Evolutionary conservation across 192 early-diverging fungal genomes (phyloP).

Genomic region (Backusella macrospora): DNA sequence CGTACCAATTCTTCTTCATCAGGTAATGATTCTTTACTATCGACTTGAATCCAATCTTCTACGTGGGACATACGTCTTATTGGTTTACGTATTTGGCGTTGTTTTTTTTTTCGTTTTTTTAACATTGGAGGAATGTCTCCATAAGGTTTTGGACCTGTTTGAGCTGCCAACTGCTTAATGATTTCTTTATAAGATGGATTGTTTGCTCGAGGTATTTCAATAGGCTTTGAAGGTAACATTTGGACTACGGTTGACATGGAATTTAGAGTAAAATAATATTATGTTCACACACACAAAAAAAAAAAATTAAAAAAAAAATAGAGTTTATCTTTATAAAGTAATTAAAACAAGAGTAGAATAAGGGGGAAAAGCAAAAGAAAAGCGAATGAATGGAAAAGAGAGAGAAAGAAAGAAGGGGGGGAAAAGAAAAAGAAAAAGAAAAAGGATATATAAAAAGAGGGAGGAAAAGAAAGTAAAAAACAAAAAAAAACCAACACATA

Average conservation of each 20-base stretch:
- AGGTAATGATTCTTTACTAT: slow-evolving; percentile 42
- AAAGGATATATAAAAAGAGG: not conserved
- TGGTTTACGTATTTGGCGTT: slow-evolving; percentile 12
- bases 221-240: slow-evolving; percentile 20
- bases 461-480: not conserved
- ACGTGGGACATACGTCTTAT: slow-evolving; percentile 44
- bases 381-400: too few relatives aligned
- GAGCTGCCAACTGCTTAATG: slow-evolving; percentile 38
- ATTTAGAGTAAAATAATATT: not conserved
- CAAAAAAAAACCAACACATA: not conserved
- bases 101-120: slow-evolving; percentile 30
- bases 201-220: slow-evolving; percentile 2
- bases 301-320: not conserved
- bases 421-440: not conserved
- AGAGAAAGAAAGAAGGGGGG: not conserved
- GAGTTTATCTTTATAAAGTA: too few relatives aligned
- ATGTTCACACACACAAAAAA: not conserved
- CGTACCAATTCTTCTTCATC: slow-evolving; percentile 45
- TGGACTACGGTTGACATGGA: not conserved
- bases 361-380: too few relatives aligned
- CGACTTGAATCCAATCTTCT: slow-evolving; percentile 40
- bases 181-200: slow-evolving; percentile 36
- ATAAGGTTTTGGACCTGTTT: slow-evolving; percentile 37
- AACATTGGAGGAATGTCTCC: slow-evolving; percentile 40
- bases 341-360: not conserved